phyloP scores from a whole-genome alignment of 2,329 filamentous ascomycete genomes.

The Epichloe elymi region DNA sequence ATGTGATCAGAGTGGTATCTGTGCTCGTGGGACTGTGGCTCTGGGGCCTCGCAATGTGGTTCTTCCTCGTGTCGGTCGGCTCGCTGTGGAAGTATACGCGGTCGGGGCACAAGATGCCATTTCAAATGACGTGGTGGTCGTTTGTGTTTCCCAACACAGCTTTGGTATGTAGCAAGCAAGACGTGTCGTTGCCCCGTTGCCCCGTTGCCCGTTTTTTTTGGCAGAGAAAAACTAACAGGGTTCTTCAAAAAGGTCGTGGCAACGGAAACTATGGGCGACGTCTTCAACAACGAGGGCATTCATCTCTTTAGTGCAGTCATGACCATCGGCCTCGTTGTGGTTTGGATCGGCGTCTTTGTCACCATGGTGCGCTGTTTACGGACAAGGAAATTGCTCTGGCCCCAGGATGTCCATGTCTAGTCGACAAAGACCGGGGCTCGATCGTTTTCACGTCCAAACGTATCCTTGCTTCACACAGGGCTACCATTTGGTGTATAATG shows the following conservation, averaged over 20 bases:
- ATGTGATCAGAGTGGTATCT: slow-evolving; percentile 33
- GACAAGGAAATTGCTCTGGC: slow-evolving; percentile 60
- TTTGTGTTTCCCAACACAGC: slow-evolving; percentile 76
- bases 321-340: slow-evolving; percentile 48
- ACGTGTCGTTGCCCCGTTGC: not conserved
- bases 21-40: slow-evolving; percentile 63
- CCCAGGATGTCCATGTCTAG: slow-evolving; percentile 36
- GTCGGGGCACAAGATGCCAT: slow-evolving; percentile 47
- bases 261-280: slow-evolving; percentile 56
- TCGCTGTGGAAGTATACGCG: slow-evolving; percentile 57
- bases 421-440: slow-evolving; percentile 1
- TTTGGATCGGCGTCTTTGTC: slow-evolving; percentile 55
- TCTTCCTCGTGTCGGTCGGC: slow-evolving; percentile 68
- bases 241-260: slow-evolving; percentile 38
- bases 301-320: slow-evolving; percentile 55
- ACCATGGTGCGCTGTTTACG: slow-evolving; percentile 60
- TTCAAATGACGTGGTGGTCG: slow-evolving; percentile 77
- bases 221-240: not conserved
- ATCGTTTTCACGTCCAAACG: not conserved
- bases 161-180: slow-evolving; percentile 25
- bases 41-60: slow-evolving; percentile 74
- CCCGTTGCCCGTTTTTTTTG: not conserved
- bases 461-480: slow-evolving; percentile 1
- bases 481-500: slow-evolving; percentile 2
- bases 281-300: slow-evolving; percentile 46